A percentile compares a stretch with the other conserved stretches of the same genome.
Conservation (phyloP, 1,284 basidiomycete species). For the Trichosporon coremiiforme region DNA sequence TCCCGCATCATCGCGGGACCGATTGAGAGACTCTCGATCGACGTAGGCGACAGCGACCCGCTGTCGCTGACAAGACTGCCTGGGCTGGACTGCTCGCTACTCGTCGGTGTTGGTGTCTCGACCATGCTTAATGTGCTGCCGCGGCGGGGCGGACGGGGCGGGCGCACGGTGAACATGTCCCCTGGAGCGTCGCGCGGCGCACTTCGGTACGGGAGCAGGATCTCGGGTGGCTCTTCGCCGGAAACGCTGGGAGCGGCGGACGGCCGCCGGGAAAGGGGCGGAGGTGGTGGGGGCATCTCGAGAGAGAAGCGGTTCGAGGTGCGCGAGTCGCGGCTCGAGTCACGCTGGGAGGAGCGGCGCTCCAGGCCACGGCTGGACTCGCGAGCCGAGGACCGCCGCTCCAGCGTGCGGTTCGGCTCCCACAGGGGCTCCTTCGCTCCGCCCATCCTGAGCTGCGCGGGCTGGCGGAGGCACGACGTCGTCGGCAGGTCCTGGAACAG, state of each 20-base stretch:
- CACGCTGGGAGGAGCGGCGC: neutral
- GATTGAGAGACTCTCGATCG: slow-evolving; percentile 28
- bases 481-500: slow-evolving; percentile 22
- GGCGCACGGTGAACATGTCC: neutral
- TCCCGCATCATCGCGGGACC: slow-evolving; percentile 12
- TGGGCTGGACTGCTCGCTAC: slow-evolving; percentile 17
- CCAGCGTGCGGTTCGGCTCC: neutral
- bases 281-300: slow-evolving; percentile 13
- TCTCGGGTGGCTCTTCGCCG: neutral
- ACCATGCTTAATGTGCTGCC: slow-evolving; percentile 20
- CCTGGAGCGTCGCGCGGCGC: neutral
- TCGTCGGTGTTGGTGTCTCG: slow-evolving; percentile 13
- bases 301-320: neutral
- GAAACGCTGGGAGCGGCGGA: neutral
- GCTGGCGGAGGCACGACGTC: slow-evolving; percentile 27
- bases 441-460: slow-evolving; percentile 27
- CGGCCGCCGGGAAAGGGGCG: neutral
- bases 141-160: slow-evolving; percentile 18
- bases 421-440: neutral
- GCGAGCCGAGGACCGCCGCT: neutral
- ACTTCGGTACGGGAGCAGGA: neutral
- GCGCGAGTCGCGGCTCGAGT: neutral
- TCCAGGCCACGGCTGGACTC: neutral
- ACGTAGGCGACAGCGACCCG: slow-evolving; percentile 24
- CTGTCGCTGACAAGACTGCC: slow-evolving; percentile 29